Conservation (phyloP, 148 eudicot species). For the Diospyros lotus region DNA sequence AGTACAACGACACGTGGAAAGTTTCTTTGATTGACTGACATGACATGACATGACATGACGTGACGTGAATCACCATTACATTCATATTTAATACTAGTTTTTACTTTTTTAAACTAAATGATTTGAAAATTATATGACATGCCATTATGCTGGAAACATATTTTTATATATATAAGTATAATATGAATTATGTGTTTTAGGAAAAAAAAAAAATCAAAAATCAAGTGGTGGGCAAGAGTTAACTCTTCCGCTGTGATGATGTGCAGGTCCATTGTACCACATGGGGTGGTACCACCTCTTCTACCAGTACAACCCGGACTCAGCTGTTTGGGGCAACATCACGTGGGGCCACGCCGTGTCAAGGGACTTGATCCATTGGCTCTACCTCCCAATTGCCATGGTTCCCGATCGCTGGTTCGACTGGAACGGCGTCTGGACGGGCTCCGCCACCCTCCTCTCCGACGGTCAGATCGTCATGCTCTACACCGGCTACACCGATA, state of each 20-base stretch:
- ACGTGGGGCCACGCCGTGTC: slow-evolving; percentile 95
- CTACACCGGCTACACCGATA: slow-evolving; percentile 72
- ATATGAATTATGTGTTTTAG: too few species aligned
- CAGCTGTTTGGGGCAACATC: slow-evolving; percentile 91
- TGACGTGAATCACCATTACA: too few species aligned
- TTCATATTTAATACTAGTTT: too few species aligned
- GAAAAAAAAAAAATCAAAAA: too few species aligned
- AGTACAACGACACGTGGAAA: too few species aligned
- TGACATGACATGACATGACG: too few species aligned
- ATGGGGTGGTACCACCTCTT: slow-evolving; percentile 87
- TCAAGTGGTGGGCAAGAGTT: background rate
- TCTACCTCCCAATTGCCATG: slow-evolving; percentile 70
- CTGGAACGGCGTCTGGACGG: slow-evolving; percentile 85
- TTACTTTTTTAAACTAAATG: too few species aligned
- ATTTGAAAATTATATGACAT: too few species aligned
- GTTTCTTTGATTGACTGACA: too few species aligned
- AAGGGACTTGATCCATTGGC: slow-evolving; percentile 78
- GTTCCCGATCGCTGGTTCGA: slow-evolving; percentile 76
- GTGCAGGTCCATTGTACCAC: slow-evolving; percentile 69
- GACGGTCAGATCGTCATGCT: slow-evolving; percentile 71
- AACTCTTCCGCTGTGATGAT: background rate
- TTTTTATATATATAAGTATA: too few species aligned
- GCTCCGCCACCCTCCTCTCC: slow-evolving; percentile 77
- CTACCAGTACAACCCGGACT: slow-evolving; percentile 89
- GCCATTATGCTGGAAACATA: too few species aligned